Evolutionary conservation across 805 yeast species (phyloP).

Genomic region (Cephaloascus albidus): DNA sequence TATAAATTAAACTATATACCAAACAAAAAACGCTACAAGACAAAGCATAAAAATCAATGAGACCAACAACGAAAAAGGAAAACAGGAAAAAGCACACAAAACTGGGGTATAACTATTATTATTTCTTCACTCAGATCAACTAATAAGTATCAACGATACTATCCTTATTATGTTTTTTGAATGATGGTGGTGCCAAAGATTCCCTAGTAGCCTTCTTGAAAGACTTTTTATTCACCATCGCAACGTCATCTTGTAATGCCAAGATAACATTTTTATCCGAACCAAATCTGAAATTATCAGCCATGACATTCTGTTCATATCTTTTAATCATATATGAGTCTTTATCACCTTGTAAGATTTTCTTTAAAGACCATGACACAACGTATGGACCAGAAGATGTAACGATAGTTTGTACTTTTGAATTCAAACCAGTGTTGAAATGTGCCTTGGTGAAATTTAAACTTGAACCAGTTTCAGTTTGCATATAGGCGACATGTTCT

Average conservation of each 20-base stretch:
- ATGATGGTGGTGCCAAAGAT: constrained; percentile 19
- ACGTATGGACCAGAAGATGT: constrained; percentile 79
- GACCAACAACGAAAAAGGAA: background rate
- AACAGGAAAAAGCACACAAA: background rate
- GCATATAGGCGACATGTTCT: constrained; percentile 61
- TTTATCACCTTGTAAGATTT: constrained; percentile 42
- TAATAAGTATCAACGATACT: constrained; percentile 15
- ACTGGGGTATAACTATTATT: background rate
- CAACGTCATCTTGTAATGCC: constrained; percentile 69
- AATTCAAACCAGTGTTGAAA: constrained; percentile 62
- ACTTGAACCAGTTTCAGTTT: constrained; percentile 32
- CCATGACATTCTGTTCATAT: constrained; percentile 53
- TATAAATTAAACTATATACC: no score
- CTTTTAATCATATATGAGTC: constrained; percentile 56
- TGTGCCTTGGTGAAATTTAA: constrained; percentile 62
- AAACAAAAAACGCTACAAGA: background rate
- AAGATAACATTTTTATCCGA: constrained; percentile 62
- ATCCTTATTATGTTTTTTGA: constrained; percentile 5
- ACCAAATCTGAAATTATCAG: constrained; percentile 73
- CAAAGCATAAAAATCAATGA: background rate
- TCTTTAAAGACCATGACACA: constrained; percentile 67
- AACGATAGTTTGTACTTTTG: constrained; percentile 62
- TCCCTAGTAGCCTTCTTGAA: constrained; percentile 43
- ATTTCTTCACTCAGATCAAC: no score
- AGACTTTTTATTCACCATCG: constrained; percentile 51